Conservation (phyloP, 495 filamentous ascomycete species). For the Penicillium paradoxum region DNA sequence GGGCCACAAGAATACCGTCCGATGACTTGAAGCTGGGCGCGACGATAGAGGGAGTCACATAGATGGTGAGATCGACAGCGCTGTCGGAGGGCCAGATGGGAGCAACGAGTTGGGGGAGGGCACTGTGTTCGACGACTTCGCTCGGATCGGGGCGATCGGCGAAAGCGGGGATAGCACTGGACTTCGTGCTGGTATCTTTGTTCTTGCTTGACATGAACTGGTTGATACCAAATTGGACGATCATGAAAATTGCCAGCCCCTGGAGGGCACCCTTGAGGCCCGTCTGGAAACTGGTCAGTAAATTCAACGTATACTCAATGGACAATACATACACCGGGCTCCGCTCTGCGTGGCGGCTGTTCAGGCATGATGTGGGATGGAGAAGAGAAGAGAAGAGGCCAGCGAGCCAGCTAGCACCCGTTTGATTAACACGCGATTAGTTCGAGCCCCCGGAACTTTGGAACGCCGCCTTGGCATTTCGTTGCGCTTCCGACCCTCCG, state of each 20-base stretch:
- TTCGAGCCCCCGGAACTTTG: constrained; percentile 11
- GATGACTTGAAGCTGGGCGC: constrained; percentile 61
- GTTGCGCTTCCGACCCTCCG: constrained; percentile 12
- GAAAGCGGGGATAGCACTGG: constrained; percentile 59
- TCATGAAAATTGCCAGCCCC: constrained; percentile 64
- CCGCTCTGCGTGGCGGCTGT: constrained; percentile 38
- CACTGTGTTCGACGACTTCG: constrained; percentile 62
- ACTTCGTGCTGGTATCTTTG: constrained; percentile 35
- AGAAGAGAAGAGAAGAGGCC: constrained; percentile 24
- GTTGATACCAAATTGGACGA: constrained; percentile 58
- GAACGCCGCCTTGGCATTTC: constrained; percentile 22
- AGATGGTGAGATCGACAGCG: constrained; percentile 76
- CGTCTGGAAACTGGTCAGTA: constrained; percentile 38
- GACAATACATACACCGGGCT: constrained; percentile 31
- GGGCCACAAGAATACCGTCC: constrained; percentile 56
- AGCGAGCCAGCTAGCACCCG: constrained; percentile 2
- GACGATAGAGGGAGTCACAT: constrained; percentile 69
- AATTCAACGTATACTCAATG: not conserved
- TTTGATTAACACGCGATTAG: not conserved
- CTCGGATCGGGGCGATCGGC: constrained; percentile 55
- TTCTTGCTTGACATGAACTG: constrained; percentile 51
- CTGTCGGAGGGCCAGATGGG: constrained; percentile 85
- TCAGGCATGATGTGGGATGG: constrained; percentile 38
- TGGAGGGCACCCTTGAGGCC: constrained; percentile 55
- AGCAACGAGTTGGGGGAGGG: constrained; percentile 68